Evolutionary conservation across 2,329 filamentous ascomycete species (phyloP), one percentile per base, ranked within the genome.

Genomic region (Fusarium sp.): DNA sequence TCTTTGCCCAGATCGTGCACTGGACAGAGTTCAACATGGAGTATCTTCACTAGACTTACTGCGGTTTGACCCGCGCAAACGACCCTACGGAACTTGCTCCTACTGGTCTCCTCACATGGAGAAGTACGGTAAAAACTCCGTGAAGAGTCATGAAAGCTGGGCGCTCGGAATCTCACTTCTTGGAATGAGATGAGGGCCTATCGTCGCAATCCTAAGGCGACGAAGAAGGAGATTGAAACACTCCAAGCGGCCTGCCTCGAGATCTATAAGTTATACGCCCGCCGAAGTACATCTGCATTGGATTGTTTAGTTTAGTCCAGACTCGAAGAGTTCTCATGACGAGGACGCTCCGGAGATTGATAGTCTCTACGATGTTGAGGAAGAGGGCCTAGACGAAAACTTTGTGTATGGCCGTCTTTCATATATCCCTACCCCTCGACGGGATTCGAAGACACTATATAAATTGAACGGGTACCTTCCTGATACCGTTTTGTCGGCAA

Each of bases 111-210:
- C 81, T 3, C 68, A 79, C 50, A 76, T 80, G 20, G 68, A 70
- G 26, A 65, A 62, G 26, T 18, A 61, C 15, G 52, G 64, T 8
- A 52, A 57, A 26, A 75, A 79, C 39, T 45, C 42, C 5, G 79
- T 78, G 3, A 68, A 69, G 18, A 73, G 71, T 11, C 80, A 82
- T 38, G 80, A 82, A 22, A 72, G 80, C 12, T 82, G 80, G 81
- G 81, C 81, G 7, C 62, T 82, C 10, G 79, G 80, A 2, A 65
- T 82, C 15, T 77, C 78, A 11, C 45, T 80, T 22, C 72, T 82
- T 14, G 77, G 73, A 4, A 79, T 82, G 78, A 69, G 80, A 52
- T 13, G 24, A 28, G 7, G 20, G 24, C 26, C 13, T 28, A 28
- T 28, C 8, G 18, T 22, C 18, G 18, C 24, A 47, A 28, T 22